phyloP scores from a whole-genome alignment of 768 basidiomycete species.

The Hygrophoropsis aurantiaca region DNA sequence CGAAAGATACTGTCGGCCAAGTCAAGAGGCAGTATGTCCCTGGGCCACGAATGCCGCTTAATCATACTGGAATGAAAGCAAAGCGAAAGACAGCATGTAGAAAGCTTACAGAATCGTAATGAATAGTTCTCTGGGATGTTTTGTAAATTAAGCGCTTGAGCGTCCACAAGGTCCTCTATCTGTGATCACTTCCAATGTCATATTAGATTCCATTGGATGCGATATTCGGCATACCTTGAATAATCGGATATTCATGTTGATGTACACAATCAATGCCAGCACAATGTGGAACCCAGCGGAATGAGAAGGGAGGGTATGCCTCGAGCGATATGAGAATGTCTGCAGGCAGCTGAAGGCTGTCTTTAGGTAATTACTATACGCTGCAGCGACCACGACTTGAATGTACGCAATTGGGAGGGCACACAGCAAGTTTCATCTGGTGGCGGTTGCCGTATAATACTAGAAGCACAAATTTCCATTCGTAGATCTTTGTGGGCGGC shows the following conservation, averaged over 20 bases:
- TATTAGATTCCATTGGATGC: neutral
- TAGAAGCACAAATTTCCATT: too few relatives aligned
- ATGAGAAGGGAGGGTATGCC: too few relatives aligned
- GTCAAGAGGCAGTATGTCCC: constrained; percentile 47
- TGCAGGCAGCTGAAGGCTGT: too few relatives aligned
- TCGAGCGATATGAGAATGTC: too few relatives aligned
- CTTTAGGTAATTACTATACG: too few relatives aligned
- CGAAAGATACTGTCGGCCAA: constrained; percentile 56
- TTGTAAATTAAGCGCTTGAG: constrained; percentile 51
- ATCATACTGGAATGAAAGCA: neutral
- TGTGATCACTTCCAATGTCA: constrained; percentile 15
- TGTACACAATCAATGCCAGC: too few relatives aligned
- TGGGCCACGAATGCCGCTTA: constrained; percentile 14
- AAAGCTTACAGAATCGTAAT: constrained; percentile 28
- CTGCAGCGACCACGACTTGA: neutral
- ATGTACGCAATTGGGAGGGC: too few relatives aligned
- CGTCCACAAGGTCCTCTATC: constrained; percentile 47
- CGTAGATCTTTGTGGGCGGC: too few relatives aligned
- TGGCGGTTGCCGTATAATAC: too few relatives aligned
- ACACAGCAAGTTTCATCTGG: too few relatives aligned
- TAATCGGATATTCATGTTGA: constrained; percentile 32
- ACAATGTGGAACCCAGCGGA: too few relatives aligned
- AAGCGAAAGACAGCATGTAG: neutral
- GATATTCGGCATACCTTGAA: constrained; percentile 23
- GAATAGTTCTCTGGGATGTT: constrained; percentile 54